These are phyloP conservation scores for Magnusiomyces paraingens DNA, from an alignment of 1,139 yeast species.

Conservation along the genomic window DNA sequence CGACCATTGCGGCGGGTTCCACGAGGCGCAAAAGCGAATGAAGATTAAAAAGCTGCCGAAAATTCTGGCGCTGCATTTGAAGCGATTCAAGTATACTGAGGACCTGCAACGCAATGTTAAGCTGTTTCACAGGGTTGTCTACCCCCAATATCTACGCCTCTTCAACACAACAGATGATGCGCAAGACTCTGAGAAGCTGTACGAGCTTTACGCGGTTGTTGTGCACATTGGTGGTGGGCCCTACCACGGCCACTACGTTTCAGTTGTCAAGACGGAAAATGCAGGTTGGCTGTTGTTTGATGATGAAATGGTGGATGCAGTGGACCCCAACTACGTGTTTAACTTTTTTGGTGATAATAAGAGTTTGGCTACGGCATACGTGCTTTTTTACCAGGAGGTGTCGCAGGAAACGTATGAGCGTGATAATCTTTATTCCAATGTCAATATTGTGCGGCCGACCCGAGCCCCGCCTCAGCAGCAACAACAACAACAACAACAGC, in stretches of 20 bases:
- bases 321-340: constrained; percentile 75
- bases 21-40: constrained; percentile 93
- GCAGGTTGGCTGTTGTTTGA: constrained; percentile 90
- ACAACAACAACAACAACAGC: too few relatives aligned
- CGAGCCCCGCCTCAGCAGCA: too few relatives aligned
- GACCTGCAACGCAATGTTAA: constrained; percentile 75
- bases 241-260: constrained; percentile 92
- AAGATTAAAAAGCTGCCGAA: constrained; percentile 73
- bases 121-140: constrained; percentile 75
- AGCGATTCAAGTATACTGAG: constrained; percentile 88
- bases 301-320: constrained; percentile 89
- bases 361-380: constrained; percentile 87
- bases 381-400: constrained; percentile 60
- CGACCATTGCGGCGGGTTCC: constrained; percentile 82
- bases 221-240: constrained; percentile 98
- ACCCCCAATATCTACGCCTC: constrained; percentile 67
- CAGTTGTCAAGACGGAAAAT: constrained; percentile 70
- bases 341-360: constrained; percentile 86
- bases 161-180: constrained; percentile 66
- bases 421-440: constrained; percentile 13
- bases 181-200: constrained; percentile 47
- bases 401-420: constrained; percentile 14
- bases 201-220: constrained; percentile 78
- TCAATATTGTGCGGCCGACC: background rate
- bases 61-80: constrained; percentile 73